Conservation (phyloP, 225 moss, liverwort and hornwort genomes). For the Antitrichia curtipendula region DNA sequence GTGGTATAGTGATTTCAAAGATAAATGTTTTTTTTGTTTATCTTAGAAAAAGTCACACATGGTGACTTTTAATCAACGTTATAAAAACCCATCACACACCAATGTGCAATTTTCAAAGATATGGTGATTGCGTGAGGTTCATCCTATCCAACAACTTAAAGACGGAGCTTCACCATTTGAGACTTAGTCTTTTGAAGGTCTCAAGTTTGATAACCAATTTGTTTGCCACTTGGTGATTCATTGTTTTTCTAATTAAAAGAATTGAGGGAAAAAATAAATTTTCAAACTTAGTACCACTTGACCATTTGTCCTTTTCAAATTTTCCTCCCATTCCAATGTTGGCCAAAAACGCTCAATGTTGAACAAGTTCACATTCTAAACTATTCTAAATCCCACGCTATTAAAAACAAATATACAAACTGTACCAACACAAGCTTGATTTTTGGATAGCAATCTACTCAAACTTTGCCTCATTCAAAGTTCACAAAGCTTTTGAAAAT, state of each 20-base stretch:
- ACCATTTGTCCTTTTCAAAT: not conserved
- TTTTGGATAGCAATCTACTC: not conserved
- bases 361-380: not conserved
- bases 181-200: not conserved
- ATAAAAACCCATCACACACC: fast-evolving
- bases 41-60: not conserved
- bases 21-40: not conserved
- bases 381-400: too few relatives aligned
- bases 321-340: not conserved
- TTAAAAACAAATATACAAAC: not conserved
- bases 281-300: not conserved
- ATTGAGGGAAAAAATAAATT: fast-evolving
- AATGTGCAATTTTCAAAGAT: not conserved
- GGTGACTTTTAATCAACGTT: fast-evolving
- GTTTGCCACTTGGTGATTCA: fast-evolving
- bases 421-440: not conserved
- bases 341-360: not conserved
- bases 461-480: not conserved
- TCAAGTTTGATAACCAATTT: not conserved
- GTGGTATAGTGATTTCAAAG: not conserved
- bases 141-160: not conserved
- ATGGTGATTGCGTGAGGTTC: not conserved
- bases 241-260: not conserved
- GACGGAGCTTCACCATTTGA: too few relatives aligned
- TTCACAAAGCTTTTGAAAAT: not conserved